Evolutionary conservation across 345 rosid genomes (phyloP).

Genomic region (Litchi chinensis): DNA sequence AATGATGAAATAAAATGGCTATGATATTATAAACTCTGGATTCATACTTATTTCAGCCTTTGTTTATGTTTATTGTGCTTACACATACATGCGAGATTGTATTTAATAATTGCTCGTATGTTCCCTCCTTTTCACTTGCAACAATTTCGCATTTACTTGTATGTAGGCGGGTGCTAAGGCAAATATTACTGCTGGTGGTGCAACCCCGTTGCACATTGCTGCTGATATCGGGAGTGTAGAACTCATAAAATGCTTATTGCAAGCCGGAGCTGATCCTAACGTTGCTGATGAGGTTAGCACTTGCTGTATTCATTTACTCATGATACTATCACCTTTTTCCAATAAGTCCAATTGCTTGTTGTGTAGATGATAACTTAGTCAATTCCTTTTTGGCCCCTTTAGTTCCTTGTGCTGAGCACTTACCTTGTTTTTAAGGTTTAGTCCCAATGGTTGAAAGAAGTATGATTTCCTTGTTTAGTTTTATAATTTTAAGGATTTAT

Average conservation of each 20-base stretch:
- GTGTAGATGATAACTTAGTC: not conserved
- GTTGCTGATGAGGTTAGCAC: slow-evolving; percentile 61
- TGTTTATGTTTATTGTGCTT: not conserved
- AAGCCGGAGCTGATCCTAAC: slow-evolving; percentile 91
- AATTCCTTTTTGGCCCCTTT: not conserved
- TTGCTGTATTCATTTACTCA: slow-evolving; percentile 9
- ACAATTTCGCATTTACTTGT: slow-evolving; percentile 16
- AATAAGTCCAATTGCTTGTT: not conserved
- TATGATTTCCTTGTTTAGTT: not conserved
- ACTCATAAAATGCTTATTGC: slow-evolving; percentile 64
- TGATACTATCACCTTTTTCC: not conserved
- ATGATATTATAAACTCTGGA: not conserved
- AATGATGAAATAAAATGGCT: not conserved
- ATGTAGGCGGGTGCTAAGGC: slow-evolving; percentile 86
- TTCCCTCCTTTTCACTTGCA: not conserved
- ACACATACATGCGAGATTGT: not conserved
- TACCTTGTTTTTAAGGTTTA: not conserved
- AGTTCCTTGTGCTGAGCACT: not conserved
- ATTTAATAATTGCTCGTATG: not conserved
- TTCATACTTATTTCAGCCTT: not conserved
- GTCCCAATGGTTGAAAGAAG: not conserved
- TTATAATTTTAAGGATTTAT: not conserved
- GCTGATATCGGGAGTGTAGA: slow-evolving; percentile 75
- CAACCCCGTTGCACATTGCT: slow-evolving; percentile 91
- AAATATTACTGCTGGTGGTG: slow-evolving; percentile 80